Evolutionary conservation across 768 basidiomycete genomes (phyloP).

Genomic region (Xerocomellus intermedius): DNA sequence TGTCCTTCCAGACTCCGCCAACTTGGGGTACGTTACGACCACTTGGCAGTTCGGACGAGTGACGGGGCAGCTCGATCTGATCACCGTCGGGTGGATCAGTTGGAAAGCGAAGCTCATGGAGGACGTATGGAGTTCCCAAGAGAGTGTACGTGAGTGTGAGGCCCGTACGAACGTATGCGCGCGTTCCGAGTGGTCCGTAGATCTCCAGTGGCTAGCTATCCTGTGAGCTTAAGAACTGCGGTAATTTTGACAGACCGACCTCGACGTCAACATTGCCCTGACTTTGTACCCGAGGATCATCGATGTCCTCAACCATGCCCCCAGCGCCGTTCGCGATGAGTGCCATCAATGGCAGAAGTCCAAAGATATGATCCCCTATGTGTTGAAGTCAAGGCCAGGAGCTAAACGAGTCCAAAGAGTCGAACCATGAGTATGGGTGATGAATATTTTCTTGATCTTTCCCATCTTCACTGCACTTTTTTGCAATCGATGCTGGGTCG

Average conservation of each 20-base stretch:
- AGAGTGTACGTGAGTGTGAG: conserved; percentile 68
- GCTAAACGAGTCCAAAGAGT: background rate
- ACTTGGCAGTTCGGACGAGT: conserved; percentile 50
- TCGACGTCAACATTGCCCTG: conserved; percentile 3
- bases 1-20: conserved; percentile 62
- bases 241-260: conserved; percentile 13
- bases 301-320: conserved; percentile 53
- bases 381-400: background rate
- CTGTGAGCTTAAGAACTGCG: conserved; percentile 8
- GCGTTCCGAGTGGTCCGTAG: conserved; percentile 82
- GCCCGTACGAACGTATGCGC: conserved; percentile 72
- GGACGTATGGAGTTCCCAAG: conserved; percentile 65
- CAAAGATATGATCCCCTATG: conserved; percentile 81
- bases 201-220: conserved; percentile 65
- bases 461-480: conserved; percentile 75
- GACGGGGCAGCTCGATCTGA: conserved; percentile 44
- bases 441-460: conserved; percentile 76
- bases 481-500: conserved; percentile 76
- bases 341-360: conserved; percentile 66
- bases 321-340: conserved; percentile 74
- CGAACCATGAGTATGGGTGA: conserved; percentile 86
- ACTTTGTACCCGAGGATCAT: conserved; percentile 53
- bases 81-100: conserved; percentile 57
- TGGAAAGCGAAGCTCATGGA: conserved; percentile 76
- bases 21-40: conserved; percentile 64